Base-by-base conservation (phyloP, 2,329 filamentous ascomycete genomes). In the Zasmidium cellare region DNA sequence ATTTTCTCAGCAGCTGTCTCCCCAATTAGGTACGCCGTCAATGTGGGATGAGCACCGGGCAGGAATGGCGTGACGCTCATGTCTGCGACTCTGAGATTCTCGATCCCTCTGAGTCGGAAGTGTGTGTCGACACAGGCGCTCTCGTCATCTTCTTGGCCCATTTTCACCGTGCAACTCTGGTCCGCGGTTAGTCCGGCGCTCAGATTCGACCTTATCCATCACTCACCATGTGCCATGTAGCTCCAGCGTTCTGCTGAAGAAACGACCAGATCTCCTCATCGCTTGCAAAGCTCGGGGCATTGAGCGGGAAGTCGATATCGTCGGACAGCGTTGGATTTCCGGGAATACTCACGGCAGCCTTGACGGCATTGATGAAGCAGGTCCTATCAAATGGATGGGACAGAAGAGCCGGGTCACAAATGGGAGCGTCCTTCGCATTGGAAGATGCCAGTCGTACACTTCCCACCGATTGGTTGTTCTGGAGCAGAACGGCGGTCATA, bases 351-450 rank as follows among this genome's bases (percentile, higher is more conserved):
- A 18, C 3, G 3, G 35, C 35, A 41, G 35, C 35, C 16, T 41
- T 41, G 35, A 41, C 35, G 3, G 35, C 35, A n/a, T 41, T 9
- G 35, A 41, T 18, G 16, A n/a, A 9, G 3, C 12, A 5, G 5
- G 62, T 82, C 80, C 52, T 83, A 62, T 87, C 85, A 65, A 81
- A 87, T 0, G 81, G 78, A 48, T 84, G 77, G 0, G 72, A 72
- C 0, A 86, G 72, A 67, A 80, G 82, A 28, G 78, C 79, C 1
- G 83, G 79, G 60, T 86, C 77, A 65, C 84, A 81, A 2, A 75
- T 65, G 0, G 88, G 87, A 2, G 79, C 75, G 55, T 89, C 86
- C 0, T 83, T 80, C 0, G 87, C 87, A 67, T 90, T 81, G 0
- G 81, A 73, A 0, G 83, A 86, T 16, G 76, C 76, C 3, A 91